Conservation (phyloP, 2,329 filamentous ascomycete species). For the Tolypocladium endophyticum region DNA sequence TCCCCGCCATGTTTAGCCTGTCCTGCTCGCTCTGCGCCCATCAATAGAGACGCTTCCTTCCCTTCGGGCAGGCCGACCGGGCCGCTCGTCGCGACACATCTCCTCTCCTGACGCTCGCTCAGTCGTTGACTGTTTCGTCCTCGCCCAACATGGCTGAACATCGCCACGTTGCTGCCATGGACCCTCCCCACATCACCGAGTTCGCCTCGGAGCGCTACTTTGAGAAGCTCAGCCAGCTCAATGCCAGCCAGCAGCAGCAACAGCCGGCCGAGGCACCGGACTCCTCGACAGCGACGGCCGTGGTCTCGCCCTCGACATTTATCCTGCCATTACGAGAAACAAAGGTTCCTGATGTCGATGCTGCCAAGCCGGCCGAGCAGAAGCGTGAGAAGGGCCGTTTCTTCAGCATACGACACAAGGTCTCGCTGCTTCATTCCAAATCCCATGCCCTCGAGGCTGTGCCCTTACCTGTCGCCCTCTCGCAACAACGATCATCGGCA, state of each 20-base stretch:
- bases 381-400: conserved; percentile 33
- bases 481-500: conserved; percentile 10
- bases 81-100: conserved; percentile 8
- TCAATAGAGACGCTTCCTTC: conserved; percentile 21
- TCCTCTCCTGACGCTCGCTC: conserved; percentile 11
- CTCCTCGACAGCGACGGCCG: conserved; percentile 11
- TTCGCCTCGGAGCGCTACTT: conserved; percentile 57
- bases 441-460: conserved; percentile 10
- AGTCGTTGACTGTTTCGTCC: conserved; percentile 1
- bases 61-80: conserved; percentile 16
- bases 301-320: conserved; percentile 28
- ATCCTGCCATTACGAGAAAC: conserved; percentile 38
- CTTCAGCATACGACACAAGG: conserved; percentile 28
- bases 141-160: conserved; percentile 21
- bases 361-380: conserved; percentile 17
- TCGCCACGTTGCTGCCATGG: conserved; percentile 34
- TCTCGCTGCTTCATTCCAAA: conserved; percentile 24
- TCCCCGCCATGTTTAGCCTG: conserved; percentile 2
- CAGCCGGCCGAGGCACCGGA: conserved; percentile 13
- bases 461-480: conserved; percentile 4
- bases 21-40: conserved; percentile 6
- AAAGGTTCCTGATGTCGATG: conserved; percentile 20
- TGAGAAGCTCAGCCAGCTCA: conserved; percentile 47
- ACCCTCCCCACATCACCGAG: conserved; percentile 53
- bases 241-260: conserved; percentile 31